These are phyloP conservation scores for Arctostaphylos glauca DNA, from an alignment of 148 eudicot genomes.

Conservation along the genomic window DNA sequence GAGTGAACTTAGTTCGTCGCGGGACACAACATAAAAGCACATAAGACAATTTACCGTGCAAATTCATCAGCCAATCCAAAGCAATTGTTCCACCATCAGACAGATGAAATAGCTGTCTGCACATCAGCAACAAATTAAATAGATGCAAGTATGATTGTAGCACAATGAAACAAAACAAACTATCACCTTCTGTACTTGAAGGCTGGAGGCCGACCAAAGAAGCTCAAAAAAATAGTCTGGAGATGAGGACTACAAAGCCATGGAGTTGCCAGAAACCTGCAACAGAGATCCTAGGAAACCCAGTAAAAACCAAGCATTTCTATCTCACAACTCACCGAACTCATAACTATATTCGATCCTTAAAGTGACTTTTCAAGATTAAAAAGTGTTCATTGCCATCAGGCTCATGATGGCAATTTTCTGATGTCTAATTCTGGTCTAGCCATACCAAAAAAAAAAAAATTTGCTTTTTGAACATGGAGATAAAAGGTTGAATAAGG, in stretches of 20 bases:
- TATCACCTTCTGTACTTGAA: conserved; percentile 68
- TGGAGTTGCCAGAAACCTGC: conserved; percentile 81
- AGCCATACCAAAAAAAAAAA: background rate
- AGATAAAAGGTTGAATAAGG: background rate
- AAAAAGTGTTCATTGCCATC: background rate
- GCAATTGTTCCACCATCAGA: conserved; percentile 93
- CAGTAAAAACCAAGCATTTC: background rate
- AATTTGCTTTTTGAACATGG: background rate
- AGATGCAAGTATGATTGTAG: background rate
- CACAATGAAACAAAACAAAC: conserved; percentile 8
- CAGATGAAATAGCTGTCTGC: conserved; percentile 65
- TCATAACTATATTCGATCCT: background rate
- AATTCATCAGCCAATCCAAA: conserved; percentile 78
- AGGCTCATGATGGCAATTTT: background rate
- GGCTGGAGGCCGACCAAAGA: conserved; percentile 57
- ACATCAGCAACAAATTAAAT: background rate
- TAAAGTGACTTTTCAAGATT: background rate
- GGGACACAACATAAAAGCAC: background rate
- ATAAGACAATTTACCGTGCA: conserved; percentile 48
- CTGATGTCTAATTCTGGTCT: background rate
- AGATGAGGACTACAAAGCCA: conserved; percentile 97
- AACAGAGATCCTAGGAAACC: conserved; percentile 1
- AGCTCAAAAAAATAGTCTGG: conserved; percentile 66
- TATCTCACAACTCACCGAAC: background rate
- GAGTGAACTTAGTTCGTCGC: background rate